These are phyloP conservation scores for Eimeria acervulina DNA, from an alignment of 169 alveolate genomes.

Conservation along the genomic window DNA sequence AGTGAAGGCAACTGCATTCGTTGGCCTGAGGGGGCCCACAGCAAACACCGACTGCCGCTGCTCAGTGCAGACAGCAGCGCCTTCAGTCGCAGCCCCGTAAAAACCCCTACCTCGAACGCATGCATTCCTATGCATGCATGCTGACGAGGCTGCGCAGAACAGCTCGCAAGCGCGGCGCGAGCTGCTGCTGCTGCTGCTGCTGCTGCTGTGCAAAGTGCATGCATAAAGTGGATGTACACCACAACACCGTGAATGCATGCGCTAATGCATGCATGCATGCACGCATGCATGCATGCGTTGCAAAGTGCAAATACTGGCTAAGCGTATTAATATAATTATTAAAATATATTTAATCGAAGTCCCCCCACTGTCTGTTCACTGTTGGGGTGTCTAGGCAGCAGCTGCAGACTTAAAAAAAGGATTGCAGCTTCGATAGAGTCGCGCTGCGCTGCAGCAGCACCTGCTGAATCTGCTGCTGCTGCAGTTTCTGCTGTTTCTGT, in stretches of 20 bases:
- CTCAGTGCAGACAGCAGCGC: not conserved
- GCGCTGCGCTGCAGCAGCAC: constrained; percentile 61
- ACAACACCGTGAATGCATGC: constrained; percentile 7
- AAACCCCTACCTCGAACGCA: not conserved
- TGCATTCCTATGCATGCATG: not conserved
- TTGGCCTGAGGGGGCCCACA: no score
- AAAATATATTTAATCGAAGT: not conserved
- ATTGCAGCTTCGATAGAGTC: constrained; percentile 5
- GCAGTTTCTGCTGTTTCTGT: not conserved
- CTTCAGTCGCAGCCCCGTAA: not conserved
- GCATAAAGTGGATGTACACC: not conserved
- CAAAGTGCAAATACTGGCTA: not conserved
- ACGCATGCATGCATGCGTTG: constrained; percentile 40
- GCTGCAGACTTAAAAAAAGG: constrained; percentile 5
- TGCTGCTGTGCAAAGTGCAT: not conserved
- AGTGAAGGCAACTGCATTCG: no score
- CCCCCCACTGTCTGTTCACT: not conserved
- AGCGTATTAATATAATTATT: not conserved
- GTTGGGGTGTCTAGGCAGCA: not conserved
- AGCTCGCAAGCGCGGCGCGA: not conserved
- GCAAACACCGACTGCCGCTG: constrained; percentile 32
- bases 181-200: not conserved
- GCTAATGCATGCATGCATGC: constrained; percentile 10
- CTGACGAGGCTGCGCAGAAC: not conserved
- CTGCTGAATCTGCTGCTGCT: constrained; percentile 9